Conservation (phyloP, 179 eudicot genomes). For the Gypsophila paniculata region DNA sequence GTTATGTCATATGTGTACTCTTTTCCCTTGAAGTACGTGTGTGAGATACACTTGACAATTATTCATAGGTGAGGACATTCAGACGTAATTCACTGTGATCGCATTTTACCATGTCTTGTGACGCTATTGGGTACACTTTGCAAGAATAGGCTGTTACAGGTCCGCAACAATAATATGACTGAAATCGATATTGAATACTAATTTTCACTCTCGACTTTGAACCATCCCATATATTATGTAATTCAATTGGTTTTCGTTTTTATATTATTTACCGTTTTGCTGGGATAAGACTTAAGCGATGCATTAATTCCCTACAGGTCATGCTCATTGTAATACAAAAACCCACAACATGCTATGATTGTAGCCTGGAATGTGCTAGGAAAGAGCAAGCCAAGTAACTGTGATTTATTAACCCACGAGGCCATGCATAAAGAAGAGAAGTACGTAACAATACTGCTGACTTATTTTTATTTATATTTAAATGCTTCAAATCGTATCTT, state of each 20-base stretch:
- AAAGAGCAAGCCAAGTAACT: constrained; percentile 13
- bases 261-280: constrained; percentile 2
- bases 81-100: no score
- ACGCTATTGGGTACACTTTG: background rate
- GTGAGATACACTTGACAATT: background rate
- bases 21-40: background rate
- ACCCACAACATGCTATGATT: constrained; percentile 6
- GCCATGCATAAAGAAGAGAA: constrained; percentile 20
- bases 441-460: background rate
- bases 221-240: background rate
- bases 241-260: background rate
- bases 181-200: background rate
- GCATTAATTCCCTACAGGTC: constrained; percentile 16
- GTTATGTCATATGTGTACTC: background rate
- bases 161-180: background rate
- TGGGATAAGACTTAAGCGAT: background rate
- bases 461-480: constrained; percentile 14
- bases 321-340: background rate
- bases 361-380: constrained; percentile 6
- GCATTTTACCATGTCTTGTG: no score
- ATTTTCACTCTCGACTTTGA: background rate
- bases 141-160: background rate
- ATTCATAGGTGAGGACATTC: no score
- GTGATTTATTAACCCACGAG: background rate
- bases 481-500: constrained; percentile 2